A percentile compares a stretch with the other conserved stretches of the same genome.
These are phyloP conservation scores for Microcyclosporella mali DNA, from an alignment of 2,329 filamentous ascomycete genomes.

Conservation along the genomic window DNA sequence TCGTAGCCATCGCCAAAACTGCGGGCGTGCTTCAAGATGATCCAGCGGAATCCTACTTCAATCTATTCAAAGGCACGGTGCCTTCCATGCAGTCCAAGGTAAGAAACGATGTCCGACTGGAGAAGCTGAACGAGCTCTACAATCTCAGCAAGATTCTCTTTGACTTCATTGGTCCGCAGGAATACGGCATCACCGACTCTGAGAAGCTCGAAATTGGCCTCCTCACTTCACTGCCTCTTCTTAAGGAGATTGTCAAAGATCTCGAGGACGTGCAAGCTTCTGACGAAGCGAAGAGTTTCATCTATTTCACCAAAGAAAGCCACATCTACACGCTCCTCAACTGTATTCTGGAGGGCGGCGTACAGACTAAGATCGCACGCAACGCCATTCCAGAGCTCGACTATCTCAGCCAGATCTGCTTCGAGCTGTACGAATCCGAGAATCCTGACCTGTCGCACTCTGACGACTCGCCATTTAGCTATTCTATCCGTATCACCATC, in stretches of 20 bases:
- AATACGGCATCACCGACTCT: slow-evolving; percentile 90
- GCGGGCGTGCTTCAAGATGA: slow-evolving; percentile 27
- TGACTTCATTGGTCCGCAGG: slow-evolving; percentile 96
- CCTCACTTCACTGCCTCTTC: slow-evolving; percentile 81
- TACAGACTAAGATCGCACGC: slow-evolving; percentile 93
- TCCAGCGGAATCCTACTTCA: slow-evolving; percentile 69
- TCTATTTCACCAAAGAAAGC: slow-evolving; percentile 99
- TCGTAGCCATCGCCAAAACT: slow-evolving; percentile 20
- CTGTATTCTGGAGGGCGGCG: slow-evolving; percentile 93
- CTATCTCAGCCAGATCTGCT: slow-evolving; percentile 95
- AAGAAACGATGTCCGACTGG: slow-evolving; percentile 77
- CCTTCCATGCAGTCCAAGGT: slow-evolving; percentile 51
- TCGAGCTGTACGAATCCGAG: slow-evolving; percentile 94
- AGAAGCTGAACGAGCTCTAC: slow-evolving; percentile 87
- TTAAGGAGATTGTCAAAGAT: slow-evolving; percentile 95
- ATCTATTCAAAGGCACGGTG: slow-evolving; percentile 71
- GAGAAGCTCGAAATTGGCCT: slow-evolving; percentile 99
- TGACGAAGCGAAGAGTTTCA: slow-evolving; percentile 88
- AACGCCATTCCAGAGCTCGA: slow-evolving; percentile 95
- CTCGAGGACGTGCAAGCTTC: slow-evolving; percentile 96
- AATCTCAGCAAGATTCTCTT: slow-evolving; percentile 91
- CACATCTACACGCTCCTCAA: slow-evolving; percentile 98
- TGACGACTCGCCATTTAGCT: slow-evolving; percentile 56
- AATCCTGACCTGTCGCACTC: slow-evolving; percentile 46
- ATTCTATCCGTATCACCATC: slow-evolving; percentile 93